These are phyloP conservation scores for Petasospora rhodanensis DNA, from an alignment of 1,139 yeast species.

Conservation along the genomic window DNA sequence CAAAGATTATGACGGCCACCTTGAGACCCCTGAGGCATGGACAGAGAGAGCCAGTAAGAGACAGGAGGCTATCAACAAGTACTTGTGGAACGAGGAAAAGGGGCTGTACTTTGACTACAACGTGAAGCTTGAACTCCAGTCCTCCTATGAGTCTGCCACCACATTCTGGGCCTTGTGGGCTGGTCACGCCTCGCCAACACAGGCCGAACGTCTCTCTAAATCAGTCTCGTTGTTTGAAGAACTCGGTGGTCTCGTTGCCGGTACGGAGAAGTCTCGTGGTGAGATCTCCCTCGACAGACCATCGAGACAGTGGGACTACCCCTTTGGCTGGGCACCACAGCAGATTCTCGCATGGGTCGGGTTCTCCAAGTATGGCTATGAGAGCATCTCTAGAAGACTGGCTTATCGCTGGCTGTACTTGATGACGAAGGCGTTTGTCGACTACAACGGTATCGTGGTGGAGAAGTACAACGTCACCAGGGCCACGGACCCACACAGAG, in stretches of 20 bases:
- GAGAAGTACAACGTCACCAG: slow-evolving; percentile 92
- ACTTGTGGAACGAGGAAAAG: slow-evolving; percentile 79
- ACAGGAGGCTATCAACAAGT: slow-evolving; percentile 54
- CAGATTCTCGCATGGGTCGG: slow-evolving; percentile 96
- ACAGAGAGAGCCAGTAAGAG: slow-evolving; percentile 49
- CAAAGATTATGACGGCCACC: slow-evolving; percentile 32
- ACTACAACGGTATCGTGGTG: slow-evolving; percentile 91
- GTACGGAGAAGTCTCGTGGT: slow-evolving; percentile 77
- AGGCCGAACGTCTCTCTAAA: slow-evolving; percentile 61
- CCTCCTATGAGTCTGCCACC: slow-evolving; percentile 81
- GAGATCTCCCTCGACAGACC: slow-evolving; percentile 66
- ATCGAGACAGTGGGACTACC: slow-evolving; percentile 96
- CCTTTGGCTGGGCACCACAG: slow-evolving; percentile 99
- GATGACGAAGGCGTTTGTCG: slow-evolving; percentile 91
- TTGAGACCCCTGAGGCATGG: slow-evolving; percentile 61
- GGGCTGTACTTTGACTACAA: slow-evolving; percentile 86
- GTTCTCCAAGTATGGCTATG: slow-evolving; percentile 65
- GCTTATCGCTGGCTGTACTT: slow-evolving; percentile 84
- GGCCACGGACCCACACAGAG: slow-evolving; percentile 82
- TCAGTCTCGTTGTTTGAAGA: slow-evolving; percentile 71
- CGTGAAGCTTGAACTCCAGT: slow-evolving; percentile 49
- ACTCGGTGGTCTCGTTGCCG: slow-evolving; percentile 86
- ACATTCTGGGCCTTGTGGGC: slow-evolving; percentile 94
- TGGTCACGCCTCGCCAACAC: slow-evolving; percentile 65
- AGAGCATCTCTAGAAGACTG: slow-evolving; percentile 61